Conservation (phyloP, 1,139 yeast species). For the Geotrichum restrictum region DNA sequence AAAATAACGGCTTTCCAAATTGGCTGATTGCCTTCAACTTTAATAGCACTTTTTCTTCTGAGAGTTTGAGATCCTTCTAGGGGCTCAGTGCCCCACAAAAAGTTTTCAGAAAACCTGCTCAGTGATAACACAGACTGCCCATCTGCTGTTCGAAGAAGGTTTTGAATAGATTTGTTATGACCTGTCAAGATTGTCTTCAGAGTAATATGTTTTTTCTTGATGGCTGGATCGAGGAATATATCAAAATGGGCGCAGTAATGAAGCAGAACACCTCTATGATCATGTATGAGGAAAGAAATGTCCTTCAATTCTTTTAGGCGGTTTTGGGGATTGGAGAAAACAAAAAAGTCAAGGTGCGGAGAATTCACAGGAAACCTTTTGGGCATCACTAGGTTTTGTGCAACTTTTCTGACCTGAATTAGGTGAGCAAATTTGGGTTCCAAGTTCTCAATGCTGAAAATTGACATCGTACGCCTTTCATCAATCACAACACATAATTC, state of each 20-base stretch:
- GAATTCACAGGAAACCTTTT: conserved; percentile 24
- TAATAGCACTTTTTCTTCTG: conserved; percentile 31
- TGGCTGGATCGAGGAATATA: conserved; percentile 35
- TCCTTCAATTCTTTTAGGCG: conserved; percentile 25
- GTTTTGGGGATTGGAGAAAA: conserved; percentile 20
- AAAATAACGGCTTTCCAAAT: conserved; percentile 50
- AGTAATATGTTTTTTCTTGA: conserved; percentile 26
- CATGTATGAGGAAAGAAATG: conserved; percentile 49
- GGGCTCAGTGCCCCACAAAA: conserved; percentile 34
- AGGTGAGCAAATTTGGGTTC: conserved; percentile 47
- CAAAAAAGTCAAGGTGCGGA: conserved; percentile 18
- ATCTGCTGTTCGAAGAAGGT: conserved; percentile 58
- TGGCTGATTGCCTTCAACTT: conserved; percentile 36
- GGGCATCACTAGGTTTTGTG: conserved; percentile 15
- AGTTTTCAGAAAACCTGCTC: conserved; percentile 36
- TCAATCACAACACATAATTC: conserved; percentile 60
- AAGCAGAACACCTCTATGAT: conserved; percentile 48
- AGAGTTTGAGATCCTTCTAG: conserved; percentile 33
- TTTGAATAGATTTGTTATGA: conserved; percentile 73
- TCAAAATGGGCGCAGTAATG: conserved; percentile 45
- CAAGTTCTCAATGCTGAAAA: conserved; percentile 52
- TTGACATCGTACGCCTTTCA: conserved; percentile 44
- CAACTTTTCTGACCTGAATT: conserved; percentile 33
- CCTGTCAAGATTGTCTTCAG: conserved; percentile 57
- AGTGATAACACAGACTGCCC: conserved; percentile 55